A percentile compares a stretch with the other conserved stretches of the same genome.
phyloP scores from a whole-genome alignment of 345 rosid species.

The Lumnitzera racemosa region DNA sequence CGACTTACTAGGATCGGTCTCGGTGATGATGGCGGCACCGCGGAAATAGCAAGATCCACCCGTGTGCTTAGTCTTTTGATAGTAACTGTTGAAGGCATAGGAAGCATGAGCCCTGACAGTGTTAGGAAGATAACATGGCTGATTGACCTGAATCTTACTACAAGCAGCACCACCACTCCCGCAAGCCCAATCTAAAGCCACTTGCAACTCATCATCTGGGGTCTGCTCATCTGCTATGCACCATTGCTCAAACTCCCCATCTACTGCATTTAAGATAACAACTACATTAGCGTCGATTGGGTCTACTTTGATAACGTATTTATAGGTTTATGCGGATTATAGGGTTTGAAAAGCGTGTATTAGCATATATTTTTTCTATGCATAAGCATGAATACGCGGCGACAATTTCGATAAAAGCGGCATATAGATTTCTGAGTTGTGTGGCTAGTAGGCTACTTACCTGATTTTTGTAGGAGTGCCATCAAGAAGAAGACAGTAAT shows the following conservation, averaged over 20 bases:
- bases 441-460: conserved; percentile 12
- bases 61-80: conserved; percentile 45
- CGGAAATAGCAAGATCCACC: conserved; percentile 80
- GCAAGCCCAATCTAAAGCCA: conserved; percentile 71
- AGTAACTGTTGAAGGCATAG: conserved; percentile 72
- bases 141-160: conserved; percentile 41
- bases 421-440: too few relatives aligned
- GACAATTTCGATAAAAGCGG: too few relatives aligned
- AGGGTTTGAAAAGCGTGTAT: too few relatives aligned
- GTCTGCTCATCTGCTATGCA: conserved; percentile 76
- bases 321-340: too few relatives aligned
- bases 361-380: too few relatives aligned
- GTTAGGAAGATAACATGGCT: conserved; percentile 65
- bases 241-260: conserved; percentile 62
- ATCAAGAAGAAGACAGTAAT: conserved; percentile 32
- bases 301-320: not conserved
- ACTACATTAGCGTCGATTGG: not conserved
- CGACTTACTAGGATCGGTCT: conserved; percentile 67
- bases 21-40: conserved; percentile 69
- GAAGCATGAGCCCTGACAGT: conserved; percentile 66
- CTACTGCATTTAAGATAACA: conserved; percentile 7
- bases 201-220: conserved; percentile 53
- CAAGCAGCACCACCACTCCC: conserved; percentile 59
- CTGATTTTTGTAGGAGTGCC: conserved; percentile 26
- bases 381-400: too few relatives aligned